Percentiles rank a stretch among this genome's conserved stretches.
These are phyloP conservation scores for Closterium sp. DNA, from an alignment of 139 green algal genomes.

Conservation along the genomic window DNA sequence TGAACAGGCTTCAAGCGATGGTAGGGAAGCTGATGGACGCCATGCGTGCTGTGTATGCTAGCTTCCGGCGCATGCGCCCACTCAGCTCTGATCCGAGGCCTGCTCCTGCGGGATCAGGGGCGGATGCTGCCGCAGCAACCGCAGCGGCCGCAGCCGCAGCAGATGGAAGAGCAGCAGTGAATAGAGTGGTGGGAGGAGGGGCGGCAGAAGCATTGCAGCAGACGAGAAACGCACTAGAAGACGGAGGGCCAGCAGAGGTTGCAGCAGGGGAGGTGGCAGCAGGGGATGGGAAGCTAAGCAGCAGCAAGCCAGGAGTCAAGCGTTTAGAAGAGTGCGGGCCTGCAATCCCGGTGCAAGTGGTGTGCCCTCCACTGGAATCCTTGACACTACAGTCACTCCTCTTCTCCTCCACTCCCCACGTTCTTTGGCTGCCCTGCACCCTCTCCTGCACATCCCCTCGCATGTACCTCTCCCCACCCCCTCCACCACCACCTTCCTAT, in stretches of 20 bases:
- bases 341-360: neutral
- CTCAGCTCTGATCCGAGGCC: too few relatives aligned
- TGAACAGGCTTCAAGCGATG: neutral
- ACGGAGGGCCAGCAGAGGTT: neutral
- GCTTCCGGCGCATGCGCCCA: neutral
- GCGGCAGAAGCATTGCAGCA: neutral
- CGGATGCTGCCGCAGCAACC: neutral
- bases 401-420: neutral
- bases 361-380: neutral
- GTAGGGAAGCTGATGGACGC: neutral
- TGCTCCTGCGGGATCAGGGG: neutral
- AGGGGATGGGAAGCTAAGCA: neutral
- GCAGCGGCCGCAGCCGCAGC: too few relatives aligned
- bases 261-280: too few relatives aligned
- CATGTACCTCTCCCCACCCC: neutral
- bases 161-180: neutral
- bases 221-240: too few relatives aligned
- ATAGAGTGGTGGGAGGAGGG: too few relatives aligned
- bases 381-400: neutral
- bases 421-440: neutral
- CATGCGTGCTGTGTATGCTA: neutral
- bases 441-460: neutral
- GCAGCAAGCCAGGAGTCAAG: too few relatives aligned
- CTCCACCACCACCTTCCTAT: neutral
- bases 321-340: too few relatives aligned